Conservation (phyloP, 2,329 filamentous ascomycete species). For the Cladosporium sp. region DNA sequence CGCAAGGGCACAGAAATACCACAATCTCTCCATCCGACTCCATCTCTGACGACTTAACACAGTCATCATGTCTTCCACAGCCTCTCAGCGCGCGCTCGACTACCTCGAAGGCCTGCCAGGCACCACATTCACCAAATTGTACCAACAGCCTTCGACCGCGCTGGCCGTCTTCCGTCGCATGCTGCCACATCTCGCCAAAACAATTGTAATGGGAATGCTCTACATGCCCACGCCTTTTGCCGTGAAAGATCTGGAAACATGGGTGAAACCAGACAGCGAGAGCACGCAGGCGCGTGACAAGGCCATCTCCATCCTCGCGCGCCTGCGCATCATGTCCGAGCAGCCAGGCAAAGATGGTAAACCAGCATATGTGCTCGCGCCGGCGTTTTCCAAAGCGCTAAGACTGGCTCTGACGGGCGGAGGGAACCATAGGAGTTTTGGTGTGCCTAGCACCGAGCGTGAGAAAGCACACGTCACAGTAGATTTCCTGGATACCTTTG, state of each 20-base stretch:
- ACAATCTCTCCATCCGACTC: not conserved
- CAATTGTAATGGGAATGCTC: slow-evolving; percentile 89
- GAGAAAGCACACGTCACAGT: slow-evolving; percentile 62
- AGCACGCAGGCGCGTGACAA: slow-evolving; percentile 64
- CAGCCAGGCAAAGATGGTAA: slow-evolving; percentile 46
- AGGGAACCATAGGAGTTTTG: slow-evolving; percentile 82
- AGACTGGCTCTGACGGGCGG: slow-evolving; percentile 78
- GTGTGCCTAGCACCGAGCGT: slow-evolving; percentile 63
- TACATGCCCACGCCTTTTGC: slow-evolving; percentile 81
- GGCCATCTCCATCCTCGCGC: slow-evolving; percentile 72
- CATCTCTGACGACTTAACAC: not conserved
- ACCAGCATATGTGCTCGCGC: slow-evolving; percentile 70
- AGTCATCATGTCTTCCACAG: slow-evolving; percentile 38
- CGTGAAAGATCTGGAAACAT: slow-evolving; percentile 75
- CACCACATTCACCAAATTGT: slow-evolving; percentile 84
- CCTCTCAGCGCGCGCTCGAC: slow-evolving; percentile 66
- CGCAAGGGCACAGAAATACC: slow-evolving; percentile 1
- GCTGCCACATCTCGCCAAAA: slow-evolving; percentile 91
- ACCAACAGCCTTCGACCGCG: slow-evolving; percentile 91
- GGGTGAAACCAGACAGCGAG: slow-evolving; percentile 64
- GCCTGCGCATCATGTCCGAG: slow-evolving; percentile 79
- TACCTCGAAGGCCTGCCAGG: slow-evolving; percentile 90
- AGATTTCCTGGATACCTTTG: slow-evolving; percentile 75
- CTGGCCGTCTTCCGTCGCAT: slow-evolving; percentile 96
- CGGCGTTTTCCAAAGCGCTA: slow-evolving; percentile 78